Conservation (phyloP, 2,329 filamentous ascomycete species). For the Penicillium sp. region DNA sequence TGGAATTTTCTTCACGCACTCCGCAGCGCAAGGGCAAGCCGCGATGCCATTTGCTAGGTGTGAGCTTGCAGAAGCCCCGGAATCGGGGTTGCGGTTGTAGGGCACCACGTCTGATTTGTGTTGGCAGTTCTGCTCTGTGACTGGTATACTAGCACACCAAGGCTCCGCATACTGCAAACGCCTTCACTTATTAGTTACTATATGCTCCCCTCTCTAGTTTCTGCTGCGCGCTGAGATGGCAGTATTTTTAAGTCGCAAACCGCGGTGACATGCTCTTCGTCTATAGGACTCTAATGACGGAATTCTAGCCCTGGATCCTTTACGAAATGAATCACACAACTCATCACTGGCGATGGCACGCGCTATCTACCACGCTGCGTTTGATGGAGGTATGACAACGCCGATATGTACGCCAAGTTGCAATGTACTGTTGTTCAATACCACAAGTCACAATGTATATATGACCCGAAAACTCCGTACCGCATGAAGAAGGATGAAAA, state of each 20-base stretch:
- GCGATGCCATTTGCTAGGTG: not conserved
- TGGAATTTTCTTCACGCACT: not conserved
- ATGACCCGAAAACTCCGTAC: constrained; percentile 1
- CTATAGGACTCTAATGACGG: not conserved
- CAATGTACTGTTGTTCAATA: constrained; percentile 2
- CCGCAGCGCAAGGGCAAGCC: not conserved
- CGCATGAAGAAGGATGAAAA: not conserved
- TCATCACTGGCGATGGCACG: not conserved
- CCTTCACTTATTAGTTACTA: not conserved
- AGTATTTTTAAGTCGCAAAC: constrained; percentile 1
- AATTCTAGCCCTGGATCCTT: not conserved
- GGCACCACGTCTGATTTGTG: constrained; percentile 28
- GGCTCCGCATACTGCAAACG: constrained; percentile 3
- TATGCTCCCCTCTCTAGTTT: constrained; percentile 1
- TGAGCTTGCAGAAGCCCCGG: constrained; percentile 14
- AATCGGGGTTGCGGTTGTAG: constrained; percentile 16
- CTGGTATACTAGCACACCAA: not conserved
- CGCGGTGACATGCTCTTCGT: not conserved
- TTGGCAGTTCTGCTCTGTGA: constrained; percentile 19
- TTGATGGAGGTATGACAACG: not conserved
- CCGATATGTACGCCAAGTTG: not conserved
- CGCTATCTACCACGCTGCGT: not conserved
- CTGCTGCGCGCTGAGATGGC: not conserved
- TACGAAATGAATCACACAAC: not conserved
- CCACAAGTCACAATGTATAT: constrained; percentile 3